Percentiles rank a stretch among this genome's conserved stretches.
phyloP scores from a whole-genome alignment of 345 rosid genomes.

The Combretum micranthum region DNA sequence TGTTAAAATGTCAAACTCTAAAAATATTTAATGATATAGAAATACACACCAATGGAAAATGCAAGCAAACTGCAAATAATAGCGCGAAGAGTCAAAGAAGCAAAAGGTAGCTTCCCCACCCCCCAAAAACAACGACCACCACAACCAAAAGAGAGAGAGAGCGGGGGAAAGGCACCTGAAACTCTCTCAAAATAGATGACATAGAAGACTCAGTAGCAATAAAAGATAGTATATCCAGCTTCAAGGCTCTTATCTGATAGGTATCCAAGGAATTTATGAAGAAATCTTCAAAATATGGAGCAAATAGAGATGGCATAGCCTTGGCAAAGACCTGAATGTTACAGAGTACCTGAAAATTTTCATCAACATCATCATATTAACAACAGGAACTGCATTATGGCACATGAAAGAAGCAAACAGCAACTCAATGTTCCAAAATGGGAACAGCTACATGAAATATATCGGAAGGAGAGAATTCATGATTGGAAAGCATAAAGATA shows the following conservation, averaged over 20 bases:
- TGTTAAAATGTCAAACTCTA: no score
- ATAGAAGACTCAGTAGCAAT: slow-evolving; percentile 66
- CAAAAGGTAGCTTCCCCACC: no score
- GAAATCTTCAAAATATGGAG: slow-evolving; percentile 69
- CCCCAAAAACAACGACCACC: no score
- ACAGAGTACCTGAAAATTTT: slow-evolving; percentile 62
- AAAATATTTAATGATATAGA: no score
- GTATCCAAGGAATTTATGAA: slow-evolving; percentile 70
- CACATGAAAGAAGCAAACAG: neutral
- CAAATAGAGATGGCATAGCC: slow-evolving; percentile 76
- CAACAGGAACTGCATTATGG: neutral
- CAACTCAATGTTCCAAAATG: neutral
- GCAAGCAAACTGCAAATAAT: no score
- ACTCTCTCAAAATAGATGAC: slow-evolving; percentile 66
- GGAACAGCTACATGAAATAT: no score
- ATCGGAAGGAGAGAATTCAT: no score
- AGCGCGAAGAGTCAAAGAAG: slow-evolving; percentile 5
- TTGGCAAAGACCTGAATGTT: slow-evolving; percentile 83
- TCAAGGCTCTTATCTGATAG: slow-evolving; percentile 73
- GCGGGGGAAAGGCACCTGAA: slow-evolving; percentile 51
- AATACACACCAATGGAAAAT: no score
- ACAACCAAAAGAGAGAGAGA: slow-evolving; percentile 3
- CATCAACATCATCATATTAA: slow-evolving; percentile 9
- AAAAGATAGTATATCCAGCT: slow-evolving; percentile 85
- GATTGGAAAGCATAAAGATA: no score